These are phyloP conservation scores for Cladosporium austrohemisphaericum DNA, from an alignment of 2,329 filamentous ascomycete species.

Conservation along the genomic window DNA sequence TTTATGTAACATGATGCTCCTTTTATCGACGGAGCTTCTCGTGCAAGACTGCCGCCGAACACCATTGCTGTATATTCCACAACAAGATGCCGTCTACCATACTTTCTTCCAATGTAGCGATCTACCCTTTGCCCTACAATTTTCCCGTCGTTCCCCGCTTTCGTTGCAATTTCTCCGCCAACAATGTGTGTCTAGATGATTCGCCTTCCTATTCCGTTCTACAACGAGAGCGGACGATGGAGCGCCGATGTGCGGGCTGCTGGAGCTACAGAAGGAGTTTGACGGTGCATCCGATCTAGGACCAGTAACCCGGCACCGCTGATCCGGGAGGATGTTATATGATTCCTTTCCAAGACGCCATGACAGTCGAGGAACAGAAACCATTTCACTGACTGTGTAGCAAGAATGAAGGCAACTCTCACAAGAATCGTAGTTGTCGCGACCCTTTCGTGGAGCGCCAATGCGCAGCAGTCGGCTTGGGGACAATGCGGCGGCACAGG, in stretches of 20 bases:
- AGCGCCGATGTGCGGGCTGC: neutral
- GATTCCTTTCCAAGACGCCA: no score
- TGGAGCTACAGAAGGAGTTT: neutral
- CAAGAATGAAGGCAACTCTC: neutral
- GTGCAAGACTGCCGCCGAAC: no score
- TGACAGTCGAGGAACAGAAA: no score
- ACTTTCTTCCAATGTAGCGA: no score
- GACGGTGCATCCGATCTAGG: neutral
- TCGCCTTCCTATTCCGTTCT: neutral
- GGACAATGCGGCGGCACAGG: conserved; percentile 2
- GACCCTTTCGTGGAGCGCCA: neutral
- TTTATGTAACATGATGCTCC: no score
- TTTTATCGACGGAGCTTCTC: no score
- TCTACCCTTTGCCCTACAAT: no score
- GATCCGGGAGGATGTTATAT: no score
- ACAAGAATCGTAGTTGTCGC: neutral
- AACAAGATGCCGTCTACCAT: no score
- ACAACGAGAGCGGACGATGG: neutral
- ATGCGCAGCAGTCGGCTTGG: conserved; percentile 8
- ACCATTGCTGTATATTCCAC: no score
- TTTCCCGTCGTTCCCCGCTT: conserved; percentile 1
- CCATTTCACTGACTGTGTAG: no score
- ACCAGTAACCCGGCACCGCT: no score
- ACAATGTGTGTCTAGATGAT: neutral
- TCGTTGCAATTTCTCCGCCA: conserved; percentile 1